phyloP scores from a whole-genome alignment of 148 eudicot genomes.

The Rhododendron molle region DNA sequence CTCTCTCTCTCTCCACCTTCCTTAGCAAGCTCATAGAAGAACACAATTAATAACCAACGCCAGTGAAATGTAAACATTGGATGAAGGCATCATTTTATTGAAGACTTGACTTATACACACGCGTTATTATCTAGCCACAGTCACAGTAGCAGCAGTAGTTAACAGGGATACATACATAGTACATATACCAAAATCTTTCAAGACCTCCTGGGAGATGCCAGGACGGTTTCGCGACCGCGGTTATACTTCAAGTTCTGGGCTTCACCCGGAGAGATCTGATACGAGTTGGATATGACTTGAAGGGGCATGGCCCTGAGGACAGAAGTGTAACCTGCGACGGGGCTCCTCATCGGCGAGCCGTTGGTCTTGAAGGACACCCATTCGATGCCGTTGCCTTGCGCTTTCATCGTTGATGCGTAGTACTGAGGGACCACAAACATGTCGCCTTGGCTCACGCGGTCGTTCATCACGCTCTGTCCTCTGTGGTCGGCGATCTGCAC shows the following conservation, averaged over 20 bases:
- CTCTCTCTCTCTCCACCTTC: too few relatives aligned
- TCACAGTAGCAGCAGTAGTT: neutral
- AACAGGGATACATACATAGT: neutral
- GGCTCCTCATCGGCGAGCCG: slow-evolving; percentile 53
- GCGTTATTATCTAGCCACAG: neutral
- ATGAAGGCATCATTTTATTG: neutral
- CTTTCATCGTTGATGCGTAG: slow-evolving; percentile 34
- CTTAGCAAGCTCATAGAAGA: too few relatives aligned
- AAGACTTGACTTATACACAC: neutral
- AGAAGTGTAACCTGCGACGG: slow-evolving; percentile 64
- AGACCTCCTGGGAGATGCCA: slow-evolving; percentile 32
- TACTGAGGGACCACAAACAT: slow-evolving; percentile 69
- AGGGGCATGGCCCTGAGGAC: slow-evolving; percentile 66
- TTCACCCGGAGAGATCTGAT: slow-evolving; percentile 36
- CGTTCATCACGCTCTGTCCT: slow-evolving; percentile 48
- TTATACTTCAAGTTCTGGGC: slow-evolving; percentile 51
- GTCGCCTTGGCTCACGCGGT: slow-evolving; percentile 48
- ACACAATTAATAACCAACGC: neutral
- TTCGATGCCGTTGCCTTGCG: slow-evolving; percentile 55
- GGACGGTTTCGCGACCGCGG: slow-evolving; percentile 36
- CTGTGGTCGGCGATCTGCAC: slow-evolving; percentile 43
- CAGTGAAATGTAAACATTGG: neutral
- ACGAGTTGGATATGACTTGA: slow-evolving; percentile 46
- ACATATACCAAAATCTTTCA: neutral
- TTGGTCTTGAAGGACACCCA: slow-evolving; percentile 61